phyloP scores from a whole-genome alignment of 805 yeast species.

The Candida ponderosae region DNA sequence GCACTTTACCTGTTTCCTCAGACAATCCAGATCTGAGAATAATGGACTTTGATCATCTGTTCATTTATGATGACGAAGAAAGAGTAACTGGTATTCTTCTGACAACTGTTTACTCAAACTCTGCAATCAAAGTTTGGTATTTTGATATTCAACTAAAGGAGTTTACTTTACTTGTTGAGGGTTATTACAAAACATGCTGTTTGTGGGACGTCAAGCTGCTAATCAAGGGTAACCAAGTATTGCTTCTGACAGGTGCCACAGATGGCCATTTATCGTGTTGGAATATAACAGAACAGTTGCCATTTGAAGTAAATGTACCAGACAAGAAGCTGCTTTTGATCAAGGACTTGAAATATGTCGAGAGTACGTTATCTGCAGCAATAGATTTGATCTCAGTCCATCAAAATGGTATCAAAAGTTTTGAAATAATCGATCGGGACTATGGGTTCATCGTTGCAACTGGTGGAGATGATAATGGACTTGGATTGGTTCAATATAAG shows the following conservation, averaged over 20 bases:
- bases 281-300: constrained; percentile 32
- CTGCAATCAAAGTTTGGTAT: constrained; percentile 60
- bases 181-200: constrained; percentile 68
- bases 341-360: neutral
- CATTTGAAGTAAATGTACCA: constrained; percentile 9
- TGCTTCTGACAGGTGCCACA: constrained; percentile 59
- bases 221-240: constrained; percentile 18
- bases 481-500: constrained; percentile 34
- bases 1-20: constrained; percentile 47
- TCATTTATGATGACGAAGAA: constrained; percentile 21
- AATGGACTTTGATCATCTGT: constrained; percentile 68
- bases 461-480: constrained; percentile 92
- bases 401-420: constrained; percentile 75
- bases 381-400: constrained; percentile 44
- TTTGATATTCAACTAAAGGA: constrained; percentile 28
- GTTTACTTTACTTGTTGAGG: constrained; percentile 39
- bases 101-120: constrained; percentile 79
- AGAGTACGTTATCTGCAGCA: neutral
- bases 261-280: constrained; percentile 74
- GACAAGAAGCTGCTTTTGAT: constrained; percentile 2
- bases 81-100: constrained; percentile 39
- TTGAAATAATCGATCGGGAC: constrained; percentile 25
- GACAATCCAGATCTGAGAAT: constrained; percentile 77
- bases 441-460: constrained; percentile 37
- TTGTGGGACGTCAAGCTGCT: constrained; percentile 54